These are phyloP conservation scores for Endoconidiophora polonica DNA, from an alignment of 2,329 filamentous ascomycete species.

Conservation along the genomic window DNA sequence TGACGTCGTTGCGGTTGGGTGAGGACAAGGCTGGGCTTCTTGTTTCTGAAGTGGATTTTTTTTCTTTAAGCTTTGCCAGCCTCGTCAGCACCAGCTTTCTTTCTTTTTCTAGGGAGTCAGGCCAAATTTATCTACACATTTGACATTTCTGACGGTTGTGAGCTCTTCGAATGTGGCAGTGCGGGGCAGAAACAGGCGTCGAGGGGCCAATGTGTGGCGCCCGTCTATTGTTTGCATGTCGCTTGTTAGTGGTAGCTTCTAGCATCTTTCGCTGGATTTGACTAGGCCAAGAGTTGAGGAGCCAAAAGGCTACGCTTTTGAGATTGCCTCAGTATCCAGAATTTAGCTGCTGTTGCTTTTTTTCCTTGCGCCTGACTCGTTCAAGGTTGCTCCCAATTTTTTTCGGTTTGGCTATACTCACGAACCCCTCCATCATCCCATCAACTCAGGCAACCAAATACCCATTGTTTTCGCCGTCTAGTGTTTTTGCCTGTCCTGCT, in stretches of 20 bases:
- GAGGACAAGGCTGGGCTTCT: constrained; percentile 5
- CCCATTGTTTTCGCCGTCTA: neutral
- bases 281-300: neutral
- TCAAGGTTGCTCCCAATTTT: neutral
- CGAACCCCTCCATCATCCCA: neutral
- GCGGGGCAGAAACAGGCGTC: constrained; percentile 6
- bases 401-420: neutral
- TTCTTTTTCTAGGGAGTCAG: neutral
- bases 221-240: no score
- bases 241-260: neutral
- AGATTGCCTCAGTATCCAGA: no score
- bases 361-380: neutral
- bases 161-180: constrained; percentile 1
- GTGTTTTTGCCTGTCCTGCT: neutral
- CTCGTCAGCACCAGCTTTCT: neutral
- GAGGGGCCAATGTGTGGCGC: constrained; percentile 7
- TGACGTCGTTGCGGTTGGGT: neutral
- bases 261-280: neutral
- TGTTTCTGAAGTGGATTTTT: neutral
- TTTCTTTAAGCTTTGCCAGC: constrained; percentile 4
- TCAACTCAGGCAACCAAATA: neutral
- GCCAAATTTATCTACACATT: neutral
- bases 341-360: no score
- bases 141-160: neutral
- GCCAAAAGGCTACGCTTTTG: neutral